Evolutionary conservation across 1,139 yeast species (phyloP), one percentile per base, ranked within the genome.

Genomic region (Blastobotrys capitulatus): DNA sequence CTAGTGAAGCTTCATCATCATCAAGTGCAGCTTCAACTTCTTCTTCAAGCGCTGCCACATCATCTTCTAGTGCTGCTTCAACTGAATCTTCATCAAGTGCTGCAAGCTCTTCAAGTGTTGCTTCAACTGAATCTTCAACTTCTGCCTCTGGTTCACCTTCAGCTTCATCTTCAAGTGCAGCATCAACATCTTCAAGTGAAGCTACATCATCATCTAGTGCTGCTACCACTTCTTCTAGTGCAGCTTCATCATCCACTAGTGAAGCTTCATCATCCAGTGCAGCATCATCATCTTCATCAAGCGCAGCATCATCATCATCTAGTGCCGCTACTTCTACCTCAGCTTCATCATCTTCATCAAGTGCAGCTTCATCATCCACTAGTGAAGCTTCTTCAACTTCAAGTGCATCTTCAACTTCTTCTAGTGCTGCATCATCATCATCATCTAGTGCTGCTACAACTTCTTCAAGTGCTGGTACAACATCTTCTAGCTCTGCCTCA

Each of bases 11-110:
- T 42, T 6, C 4, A 19, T 5, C 42, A 10, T 3, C 27, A 5
- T 31, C 42, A 8, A 47, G 51, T 20, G 46, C 54, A 10, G 34
- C 56, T 29, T 41, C 52, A 26, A 42, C 32, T 29, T 36, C 38
- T 38, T 35, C 44, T 44, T 22, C 25, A 22, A 22, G 25, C 7
- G 13, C 37, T 6, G 18, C n/a, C n/a, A n/a, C 25, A 5, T 22
- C 25, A 5, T 5, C 25, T 22, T 22, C 25, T 5, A 7, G 6
- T 22, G 4, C 25, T 5, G 4, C 25, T 22, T 22, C 25, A 22
- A 22, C 6, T 22, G 25, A 4, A 22, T 5, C 6, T 7, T 22
- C 25, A 22, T 22, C 25, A 22, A 22, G 36, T 15, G 12, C 34
- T 29, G n/a, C 34, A 29, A 12, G 13, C 12, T 12, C 34, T 12